These are phyloP conservation scores for Penstemon eatonii DNA, from an alignment of 257 asterid species.

Conservation along the genomic window DNA sequence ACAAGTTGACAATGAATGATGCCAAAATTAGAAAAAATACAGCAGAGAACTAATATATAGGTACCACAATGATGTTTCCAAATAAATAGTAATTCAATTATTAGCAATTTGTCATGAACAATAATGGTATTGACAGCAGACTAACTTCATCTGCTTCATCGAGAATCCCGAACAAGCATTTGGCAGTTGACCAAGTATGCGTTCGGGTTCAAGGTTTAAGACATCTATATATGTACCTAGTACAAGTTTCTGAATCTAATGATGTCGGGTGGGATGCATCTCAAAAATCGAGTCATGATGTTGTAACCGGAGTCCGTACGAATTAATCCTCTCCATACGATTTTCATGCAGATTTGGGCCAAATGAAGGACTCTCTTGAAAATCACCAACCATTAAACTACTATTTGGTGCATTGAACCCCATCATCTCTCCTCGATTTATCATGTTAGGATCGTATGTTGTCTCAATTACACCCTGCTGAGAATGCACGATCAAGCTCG, in stretches of 20 bases:
- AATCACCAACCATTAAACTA: conserved; percentile 29
- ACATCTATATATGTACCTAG: background rate
- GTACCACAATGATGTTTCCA: conserved; percentile 17
- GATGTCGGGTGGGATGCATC: conserved; percentile 37
- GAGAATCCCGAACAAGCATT: background rate
- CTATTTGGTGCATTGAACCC: conserved; percentile 41
- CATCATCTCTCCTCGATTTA: conserved; percentile 42
- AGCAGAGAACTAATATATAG: background rate
- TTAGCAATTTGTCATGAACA: conserved; percentile 32
- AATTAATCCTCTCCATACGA: conserved; percentile 33
- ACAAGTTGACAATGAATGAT: conserved; percentile 34
- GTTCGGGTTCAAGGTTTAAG: no score
- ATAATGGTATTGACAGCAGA: conserved; percentile 18
- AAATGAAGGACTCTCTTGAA: conserved; percentile 30
- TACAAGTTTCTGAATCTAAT: conserved; percentile 1
- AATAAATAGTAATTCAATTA: conserved; percentile 26
- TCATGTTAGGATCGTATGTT: conserved; percentile 34
- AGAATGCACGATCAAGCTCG: conserved; percentile 30
- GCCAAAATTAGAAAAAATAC: conserved; percentile 3
- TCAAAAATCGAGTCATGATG: conserved; percentile 45
- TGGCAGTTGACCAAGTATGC: no score
- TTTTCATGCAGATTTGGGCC: conserved; percentile 39
- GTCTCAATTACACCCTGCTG: conserved; percentile 34
- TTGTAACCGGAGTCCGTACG: conserved; percentile 46
- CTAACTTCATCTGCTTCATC: conserved; percentile 6